Evolutionary conservation across 1,284 basidiomycete species (phyloP), one percentile per base, ranked within the genome.

Genomic region (Golubevia sp.): DNA sequence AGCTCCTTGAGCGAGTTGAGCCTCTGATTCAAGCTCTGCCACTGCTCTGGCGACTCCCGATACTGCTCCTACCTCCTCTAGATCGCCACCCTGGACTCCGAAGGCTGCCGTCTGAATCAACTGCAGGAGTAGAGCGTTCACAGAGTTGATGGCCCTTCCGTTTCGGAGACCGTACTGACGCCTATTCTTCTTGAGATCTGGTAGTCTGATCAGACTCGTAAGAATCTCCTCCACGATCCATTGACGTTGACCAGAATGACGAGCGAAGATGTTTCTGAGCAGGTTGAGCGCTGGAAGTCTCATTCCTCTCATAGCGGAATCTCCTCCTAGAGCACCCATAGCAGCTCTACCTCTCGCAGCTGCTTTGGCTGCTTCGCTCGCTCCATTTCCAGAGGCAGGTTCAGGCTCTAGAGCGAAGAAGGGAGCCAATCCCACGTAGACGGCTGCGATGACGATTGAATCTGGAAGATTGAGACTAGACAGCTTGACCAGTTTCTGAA

Each of bases 141-240:
- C 90, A 1, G 94, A 94, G 64, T 94, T 90, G 65, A 99, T 97
- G 0, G 92, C 90, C 15, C 89, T 76, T 3, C 86, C 86, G 57
- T 86, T 85, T 0, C 84, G 72, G 1, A 88, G 73, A 25, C 85
- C 85, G 67, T 51, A 71, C 87, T 92, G 91, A 0, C 92, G 91
- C 49, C 92, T 91, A 68, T 91, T 91, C 77, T 92, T 91, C 76
- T 93, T 94, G 53, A 90, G 89, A 71, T 97, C 94, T 0, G 92
- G 92, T 6, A 97, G 87, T 82, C 92, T 94, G 71, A 93, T 93
- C 55, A 98, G 85, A 0, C 92, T 94, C 2, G 90, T 89, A 20
- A 99, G 84, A 30, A 98, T 94, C 84, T 98, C 96, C 81, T 97
- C 94, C 21, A 99, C 91, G 68, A 98, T 96, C 94, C 94, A 97